Base-by-base conservation (phyloP, 2,329 filamentous ascomycete genomes). In the Annulohypoxylon truncatum region DNA sequence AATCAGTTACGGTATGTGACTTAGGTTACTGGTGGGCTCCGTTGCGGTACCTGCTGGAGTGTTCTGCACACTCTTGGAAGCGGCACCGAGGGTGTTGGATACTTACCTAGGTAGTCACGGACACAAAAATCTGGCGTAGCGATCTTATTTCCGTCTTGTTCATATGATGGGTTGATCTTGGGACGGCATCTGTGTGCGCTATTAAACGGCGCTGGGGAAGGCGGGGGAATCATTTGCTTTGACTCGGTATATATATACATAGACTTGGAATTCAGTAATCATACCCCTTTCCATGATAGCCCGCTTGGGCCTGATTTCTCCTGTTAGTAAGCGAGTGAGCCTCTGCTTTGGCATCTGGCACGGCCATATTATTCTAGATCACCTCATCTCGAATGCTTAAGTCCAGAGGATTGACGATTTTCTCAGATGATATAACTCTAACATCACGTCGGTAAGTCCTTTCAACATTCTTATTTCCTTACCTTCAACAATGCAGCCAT, bases 241-340 rank as follows among this genome's bases (percentile, higher is more conserved):
- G 58, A 63, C 59, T 67, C 67, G 67, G 70, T 60, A 69, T 67
- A 69, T 62, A 67, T 67, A 69, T 74, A 75, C 71, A 75, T 76
- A 76, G 73, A 73, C 56, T 66, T 71, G 64, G 60, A 73, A 74
- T 73, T 72, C 62, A 75, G 66, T 69, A 67, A 74, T 70, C 64
- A 74, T 75, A 75, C 74, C 70, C 73, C 66, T 62, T 66, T 64
- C 35, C 47, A 55, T 50, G 13, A 5, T 8, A 53, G 44, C 44
- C 35, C 20, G 29, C 22, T 24, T 22, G 50, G 42, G 18, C 20
- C 13, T 15, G 20, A 20, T 40, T 15, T 3, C n/a, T 22, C 42
- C 9, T 35, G 42, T 31, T 50, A 10, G 22, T 18, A 13, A 26
- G 15, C 18, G 31, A 13, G 22, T 26, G 20, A 46, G 4, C 15